phyloP scores from a whole-genome alignment of 306 rosid genomes.

The apple (Malus domestica) region ASM211411v1 NC_041803.1:19990501-19991000 shows the following conservation, averaged over 20 bases:
- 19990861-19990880: not conserved
- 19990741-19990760: not conserved
- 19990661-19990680: too few relatives aligned
- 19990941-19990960: conserved; percentile 9
- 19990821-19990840: not conserved
- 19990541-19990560: not conserved
- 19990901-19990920: conserved; percentile 97
- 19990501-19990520: not conserved
- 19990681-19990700: too few relatives aligned
- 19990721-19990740: too few relatives aligned
- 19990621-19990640: not conserved
- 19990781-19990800: not conserved
- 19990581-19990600: not conserved
- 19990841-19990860: not conserved
- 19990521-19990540: not conserved
- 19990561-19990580: not conserved
- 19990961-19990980: not conserved
- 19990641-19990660: too few relatives aligned
- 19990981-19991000: conserved; percentile 46
- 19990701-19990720: too few relatives aligned
- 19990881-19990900: conserved; percentile 27
- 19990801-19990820: not conserved
- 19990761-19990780: not conserved
- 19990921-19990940: conserved; percentile 25
- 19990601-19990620: not conserved